These are phyloP conservation scores for Colletotrichum graminicola DNA, from an alignment of 2,329 filamentous ascomycete genomes.

Conservation along the genomic window DNA sequence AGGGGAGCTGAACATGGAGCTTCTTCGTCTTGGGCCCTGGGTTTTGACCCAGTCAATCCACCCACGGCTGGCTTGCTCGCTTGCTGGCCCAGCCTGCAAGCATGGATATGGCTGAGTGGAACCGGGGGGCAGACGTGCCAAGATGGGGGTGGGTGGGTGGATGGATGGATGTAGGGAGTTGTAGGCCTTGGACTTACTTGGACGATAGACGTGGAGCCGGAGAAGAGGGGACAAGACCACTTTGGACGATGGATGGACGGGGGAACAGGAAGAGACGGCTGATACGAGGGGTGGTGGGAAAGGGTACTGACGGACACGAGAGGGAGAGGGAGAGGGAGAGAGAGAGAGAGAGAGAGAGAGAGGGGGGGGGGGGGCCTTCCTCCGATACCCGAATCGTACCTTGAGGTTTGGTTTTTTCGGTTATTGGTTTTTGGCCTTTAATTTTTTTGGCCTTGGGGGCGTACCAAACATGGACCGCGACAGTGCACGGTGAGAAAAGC, in stretches of 20 bases:
- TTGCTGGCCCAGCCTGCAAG: not conserved
- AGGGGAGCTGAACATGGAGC: constrained; percentile 28
- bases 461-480: not conserved
- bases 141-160: not conserved
- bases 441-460: not conserved
- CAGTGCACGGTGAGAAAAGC: not conserved
- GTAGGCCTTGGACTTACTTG: constrained; percentile 3
- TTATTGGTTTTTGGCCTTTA: too few relatives aligned
- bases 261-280: constrained; percentile 21
- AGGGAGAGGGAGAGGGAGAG: not conserved
- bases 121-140: constrained; percentile 19
- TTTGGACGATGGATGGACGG: constrained; percentile 26
- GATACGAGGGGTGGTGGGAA: constrained; percentile 7
- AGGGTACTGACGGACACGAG: not conserved
- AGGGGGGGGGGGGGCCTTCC: not conserved
- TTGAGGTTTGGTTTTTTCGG: not conserved
- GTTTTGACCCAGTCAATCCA: constrained; percentile 4
- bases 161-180: too few relatives aligned
- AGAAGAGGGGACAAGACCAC: constrained; percentile 16
- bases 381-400: constrained; percentile 8
- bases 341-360: not conserved
- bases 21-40: constrained; percentile 19
- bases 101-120: constrained; percentile 6
- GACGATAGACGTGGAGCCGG: constrained; percentile 18
- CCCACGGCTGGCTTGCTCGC: not conserved